These are phyloP conservation scores for Alternaria metachromatica DNA, from an alignment of 2,329 filamentous ascomycete genomes.

Conservation along the genomic window DNA sequence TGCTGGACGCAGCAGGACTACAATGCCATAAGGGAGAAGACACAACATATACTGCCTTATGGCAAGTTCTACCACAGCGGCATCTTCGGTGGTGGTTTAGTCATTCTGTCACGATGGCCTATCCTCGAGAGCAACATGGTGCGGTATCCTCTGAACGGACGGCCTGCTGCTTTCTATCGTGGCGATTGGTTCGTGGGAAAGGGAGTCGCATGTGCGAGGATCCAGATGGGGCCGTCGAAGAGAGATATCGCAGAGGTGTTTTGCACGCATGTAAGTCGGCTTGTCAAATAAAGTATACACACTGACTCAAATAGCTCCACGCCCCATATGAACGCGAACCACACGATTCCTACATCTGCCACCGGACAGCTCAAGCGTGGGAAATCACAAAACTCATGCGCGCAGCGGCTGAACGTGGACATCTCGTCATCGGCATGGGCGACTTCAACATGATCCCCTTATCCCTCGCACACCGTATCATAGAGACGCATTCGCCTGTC, in stretches of 20 bases:
- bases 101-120: constrained; percentile 89
- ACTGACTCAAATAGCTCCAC: constrained; percentile 67
- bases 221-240: constrained; percentile 70
- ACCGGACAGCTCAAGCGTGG: constrained; percentile 93
- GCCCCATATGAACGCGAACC: constrained; percentile 83
- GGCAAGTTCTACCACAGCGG: constrained; percentile 93
- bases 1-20: constrained; percentile 92
- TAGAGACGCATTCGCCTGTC: constrained; percentile 78
- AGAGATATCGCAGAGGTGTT: constrained; percentile 85
- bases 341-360: constrained; percentile 85
- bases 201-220: constrained; percentile 82
- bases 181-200: constrained; percentile 98
- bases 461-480: constrained; percentile 81
- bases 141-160: constrained; percentile 87
- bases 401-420: constrained; percentile 77
- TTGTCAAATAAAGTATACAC: too few relatives aligned
- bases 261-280: constrained; percentile 92
- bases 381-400: constrained; percentile 89
- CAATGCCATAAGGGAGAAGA: constrained; percentile 75
- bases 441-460: constrained; percentile 97
- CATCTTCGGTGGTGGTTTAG: constrained; percentile 87
- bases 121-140: constrained; percentile 89
- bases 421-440: constrained; percentile 83
- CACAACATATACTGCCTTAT: constrained; percentile 77
- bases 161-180: constrained; percentile 90